Base-by-base conservation (phyloP, 2,329 filamentous ascomycete genomes). In the Chalaropsis ovoidea region DNA sequence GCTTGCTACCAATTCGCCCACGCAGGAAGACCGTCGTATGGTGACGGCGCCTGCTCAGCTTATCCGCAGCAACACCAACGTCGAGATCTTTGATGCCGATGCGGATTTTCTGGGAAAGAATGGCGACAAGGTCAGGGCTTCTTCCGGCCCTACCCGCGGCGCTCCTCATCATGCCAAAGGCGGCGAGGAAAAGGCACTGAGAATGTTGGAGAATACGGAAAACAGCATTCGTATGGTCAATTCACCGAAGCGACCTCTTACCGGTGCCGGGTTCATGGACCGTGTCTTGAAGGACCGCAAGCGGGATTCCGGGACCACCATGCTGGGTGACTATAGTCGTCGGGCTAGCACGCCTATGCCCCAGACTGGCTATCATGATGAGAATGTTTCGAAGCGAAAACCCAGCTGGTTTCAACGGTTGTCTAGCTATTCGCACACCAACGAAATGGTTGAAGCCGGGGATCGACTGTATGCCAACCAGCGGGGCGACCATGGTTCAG, bases 191-290 rank as follows among this genome's bases (percentile, higher is more conserved):
- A 73, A 70, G 15, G 76, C 74, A 13, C 70, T 81, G 6, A 76
- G 79, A 31, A 80, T 78, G 69, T 72, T 82, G 7, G 75, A 76
- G 61, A 75, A 73, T 41, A 76, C 77, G 2, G 77, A 80, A 66
- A 77, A 80, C 62, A 83, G 80, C 0, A 84, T 84, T 70, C 79
- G 81, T 5, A 72, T 84, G 4, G 81, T 84, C n/a, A 74, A 78
- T 66, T 81, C 81, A 2, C 78, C 80, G 2, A 75, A 75, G 52
- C 64, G 63, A 10, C 66, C 66, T 31, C 47, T 65, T 10, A 67
- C 66, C 15, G 66, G 63, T 2, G n/a, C 60, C 10, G 63, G 66
- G 4, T 65, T 67, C 27, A 65, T 65, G 63, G 66, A 65, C 24
- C 63, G 66, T 3, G 42, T 66, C n/a, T 58, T 67, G 27, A 65